phyloP scores from a whole-genome alignment of 139 green algal genomes.

The Axilococcus clingmanii region DNA sequence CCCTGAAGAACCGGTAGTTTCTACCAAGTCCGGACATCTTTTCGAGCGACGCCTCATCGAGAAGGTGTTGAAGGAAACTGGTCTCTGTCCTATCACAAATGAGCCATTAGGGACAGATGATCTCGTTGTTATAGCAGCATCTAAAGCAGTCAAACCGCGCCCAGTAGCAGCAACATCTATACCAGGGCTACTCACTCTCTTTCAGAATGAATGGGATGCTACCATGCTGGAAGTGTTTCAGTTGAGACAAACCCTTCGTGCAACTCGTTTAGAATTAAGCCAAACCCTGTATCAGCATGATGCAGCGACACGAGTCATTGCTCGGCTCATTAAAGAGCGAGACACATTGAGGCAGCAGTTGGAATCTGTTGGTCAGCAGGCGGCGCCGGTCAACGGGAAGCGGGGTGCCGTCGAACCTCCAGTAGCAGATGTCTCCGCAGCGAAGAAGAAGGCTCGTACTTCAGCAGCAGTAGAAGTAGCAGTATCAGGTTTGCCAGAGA shows the following conservation, averaged over 20 bases:
- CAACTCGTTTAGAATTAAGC: slow-evolving; percentile 72
- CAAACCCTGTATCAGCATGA: slow-evolving; percentile 96
- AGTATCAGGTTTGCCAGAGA: slow-evolving; percentile 5
- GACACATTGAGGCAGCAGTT: slow-evolving; percentile 38
- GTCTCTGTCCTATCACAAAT: slow-evolving; percentile 72
- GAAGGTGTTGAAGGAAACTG: slow-evolving; percentile 77
- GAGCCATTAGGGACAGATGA: slow-evolving; percentile 68
- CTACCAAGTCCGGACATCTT: slow-evolving; percentile 69
- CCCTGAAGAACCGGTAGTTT: slow-evolving; percentile 82
- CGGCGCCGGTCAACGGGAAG: slow-evolving; percentile 21
- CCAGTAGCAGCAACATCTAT: slow-evolving; percentile 73
- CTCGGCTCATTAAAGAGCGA: slow-evolving; percentile 48
- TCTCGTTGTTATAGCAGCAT: slow-evolving; percentile 62
- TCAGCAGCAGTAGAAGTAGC: background rate
- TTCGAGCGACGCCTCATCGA: slow-evolving; percentile 84
- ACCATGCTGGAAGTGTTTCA: slow-evolving; percentile 82
- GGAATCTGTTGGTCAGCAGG: slow-evolving; percentile 4
- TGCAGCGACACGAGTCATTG: slow-evolving; percentile 80
- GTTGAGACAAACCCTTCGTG: slow-evolving; percentile 65
- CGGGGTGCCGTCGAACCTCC: slow-evolving; percentile 21
- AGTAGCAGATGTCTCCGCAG: slow-evolving; percentile 17
- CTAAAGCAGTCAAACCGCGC: slow-evolving; percentile 70
- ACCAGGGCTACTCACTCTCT: slow-evolving; percentile 79
- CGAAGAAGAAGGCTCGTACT: slow-evolving; percentile 9
- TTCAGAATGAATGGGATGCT: slow-evolving; percentile 97